These are phyloP conservation scores for Candida andamanensis DNA, from an alignment of 805 yeast species.

Conservation along the genomic window DNA sequence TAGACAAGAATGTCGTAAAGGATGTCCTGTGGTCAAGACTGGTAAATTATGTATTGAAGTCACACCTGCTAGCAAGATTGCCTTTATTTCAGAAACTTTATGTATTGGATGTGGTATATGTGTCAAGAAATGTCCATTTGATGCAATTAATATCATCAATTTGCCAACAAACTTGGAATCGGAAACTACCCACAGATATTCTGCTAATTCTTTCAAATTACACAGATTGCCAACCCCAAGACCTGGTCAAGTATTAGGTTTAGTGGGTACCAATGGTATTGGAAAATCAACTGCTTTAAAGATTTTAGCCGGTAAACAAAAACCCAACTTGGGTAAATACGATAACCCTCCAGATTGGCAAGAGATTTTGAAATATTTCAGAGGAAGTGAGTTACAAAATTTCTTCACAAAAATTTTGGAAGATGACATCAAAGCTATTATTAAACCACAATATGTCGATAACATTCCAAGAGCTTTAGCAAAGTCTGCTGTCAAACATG, in stretches of 20 bases:
- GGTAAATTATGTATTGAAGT: constrained; percentile 98
- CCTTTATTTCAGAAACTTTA: constrained; percentile 87
- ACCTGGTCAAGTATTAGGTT: constrained; percentile 97
- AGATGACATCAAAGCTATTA: constrained; percentile 92
- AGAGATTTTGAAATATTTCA: constrained; percentile 82
- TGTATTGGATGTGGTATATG: constrained; percentile 99
- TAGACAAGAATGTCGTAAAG: constrained; percentile 94
- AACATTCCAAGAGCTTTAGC: constrained; percentile 91
- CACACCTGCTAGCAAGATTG: constrained; percentile 82
- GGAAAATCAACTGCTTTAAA: constrained; percentile 97
- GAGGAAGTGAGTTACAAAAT: constrained; percentile 97
- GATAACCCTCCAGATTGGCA: constrained; percentile 99
- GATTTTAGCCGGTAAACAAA: constrained; percentile 94
- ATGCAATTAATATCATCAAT: constrained; percentile 93
- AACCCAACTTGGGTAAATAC: constrained; percentile 90
- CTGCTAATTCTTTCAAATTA: constrained; percentile 95
- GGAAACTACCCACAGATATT: constrained; percentile 94
- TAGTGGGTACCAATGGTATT: constrained; percentile 98
- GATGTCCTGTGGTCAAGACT: constrained; percentile 97
- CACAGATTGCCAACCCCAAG: constrained; percentile 98
- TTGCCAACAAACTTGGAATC: constrained; percentile 90
- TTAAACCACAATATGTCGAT: constrained; percentile 98
- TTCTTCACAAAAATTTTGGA: constrained; percentile 91
- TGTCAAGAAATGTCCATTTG: constrained; percentile 97
- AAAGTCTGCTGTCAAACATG: constrained; percentile 81